phyloP scores from a whole-genome alignment of 2,329 filamentous ascomycete genomes.

The Alternaria viburni region DNA sequence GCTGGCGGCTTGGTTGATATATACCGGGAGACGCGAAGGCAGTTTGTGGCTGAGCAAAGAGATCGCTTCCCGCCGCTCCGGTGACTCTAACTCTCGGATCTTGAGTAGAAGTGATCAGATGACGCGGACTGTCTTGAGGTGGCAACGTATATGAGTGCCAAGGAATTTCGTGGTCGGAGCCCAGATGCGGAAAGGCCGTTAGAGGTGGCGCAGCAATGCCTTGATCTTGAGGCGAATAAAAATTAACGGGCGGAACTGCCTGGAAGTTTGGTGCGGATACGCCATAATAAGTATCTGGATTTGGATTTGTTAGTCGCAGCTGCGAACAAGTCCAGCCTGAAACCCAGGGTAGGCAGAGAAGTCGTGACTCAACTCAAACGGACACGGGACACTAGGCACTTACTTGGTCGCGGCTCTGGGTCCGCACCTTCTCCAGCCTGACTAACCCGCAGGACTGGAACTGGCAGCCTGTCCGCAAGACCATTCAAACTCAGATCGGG shows the following conservation, averaged over 20 bases:
- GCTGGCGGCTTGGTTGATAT: conserved; percentile 35
- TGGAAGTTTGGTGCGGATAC: conserved; percentile 31
- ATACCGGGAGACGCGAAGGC: conserved; percentile 37
- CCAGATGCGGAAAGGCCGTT: conserved; percentile 40
- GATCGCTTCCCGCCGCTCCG: conserved; percentile 30
- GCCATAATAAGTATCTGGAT: conserved; percentile 40
- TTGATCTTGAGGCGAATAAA: conserved; percentile 36
- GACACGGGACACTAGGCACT: conserved; percentile 18
- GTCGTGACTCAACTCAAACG: conserved; percentile 37
- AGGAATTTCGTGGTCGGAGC: conserved; percentile 30
- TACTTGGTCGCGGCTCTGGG: conserved; percentile 28
- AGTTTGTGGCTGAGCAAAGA: conserved; percentile 43
- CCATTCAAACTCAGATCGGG: conserved; percentile 25
- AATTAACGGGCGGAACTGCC: conserved; percentile 26
- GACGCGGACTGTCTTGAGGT: conserved; percentile 39
- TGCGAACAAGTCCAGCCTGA: conserved; percentile 31
- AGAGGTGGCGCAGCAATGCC: conserved; percentile 34
- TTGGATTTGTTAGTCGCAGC: conserved; percentile 25
- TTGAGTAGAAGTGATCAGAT: conserved; percentile 37
- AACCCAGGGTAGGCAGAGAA: conserved; percentile 24
- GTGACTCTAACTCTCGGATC: conserved; percentile 42
- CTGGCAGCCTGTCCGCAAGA: conserved; percentile 25
- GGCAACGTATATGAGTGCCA: conserved; percentile 33
- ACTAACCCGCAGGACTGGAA: conserved; percentile 22
- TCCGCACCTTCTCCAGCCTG: conserved; percentile 20